These are phyloP conservation scores for Populus trichocarpa DNA, from an alignment of 441 rosid genomes.

Conservation along the genomic window DNA sequence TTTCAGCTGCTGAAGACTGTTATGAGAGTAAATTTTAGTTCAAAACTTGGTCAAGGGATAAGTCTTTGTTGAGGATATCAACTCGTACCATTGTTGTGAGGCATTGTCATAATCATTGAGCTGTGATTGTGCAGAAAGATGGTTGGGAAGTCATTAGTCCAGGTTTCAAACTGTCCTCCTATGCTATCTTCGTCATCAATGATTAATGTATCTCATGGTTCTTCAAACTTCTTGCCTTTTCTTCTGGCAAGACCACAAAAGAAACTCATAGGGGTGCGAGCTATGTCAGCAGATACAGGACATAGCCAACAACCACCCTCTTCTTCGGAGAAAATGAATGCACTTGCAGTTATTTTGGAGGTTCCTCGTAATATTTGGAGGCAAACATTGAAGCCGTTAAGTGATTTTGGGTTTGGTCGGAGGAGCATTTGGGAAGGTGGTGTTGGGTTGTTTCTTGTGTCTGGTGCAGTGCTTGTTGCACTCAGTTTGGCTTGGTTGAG, in stretches of 20 bases:
- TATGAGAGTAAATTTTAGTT: not conserved
- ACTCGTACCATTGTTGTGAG: not conserved
- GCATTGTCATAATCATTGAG: not conserved
- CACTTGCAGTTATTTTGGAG: conserved; percentile 62
- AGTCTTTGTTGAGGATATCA: not conserved
- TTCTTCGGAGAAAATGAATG: conserved; percentile 46
- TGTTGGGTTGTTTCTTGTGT: conserved; percentile 85
- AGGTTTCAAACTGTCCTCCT: conserved; percentile 44
- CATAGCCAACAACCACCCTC: conserved; percentile 47
- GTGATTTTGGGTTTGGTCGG: conserved; percentile 88
- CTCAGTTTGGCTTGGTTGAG: conserved; percentile 90
- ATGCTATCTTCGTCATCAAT: conserved; percentile 32
- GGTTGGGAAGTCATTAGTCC: conserved; percentile 52
- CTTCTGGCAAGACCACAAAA: conserved; percentile 51
- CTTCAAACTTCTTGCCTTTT: conserved; percentile 43
- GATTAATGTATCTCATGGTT: conserved; percentile 32
- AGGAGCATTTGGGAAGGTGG: conserved; percentile 98
- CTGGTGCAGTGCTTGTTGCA: conserved; percentile 75
- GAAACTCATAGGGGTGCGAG: conserved; percentile 35
- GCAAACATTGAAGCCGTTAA: conserved; percentile 69
- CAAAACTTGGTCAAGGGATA: conserved; percentile 5
- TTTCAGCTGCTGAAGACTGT: not conserved
- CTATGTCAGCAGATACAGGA: conserved; percentile 48
- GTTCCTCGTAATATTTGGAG: conserved; percentile 71
- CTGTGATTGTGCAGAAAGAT: conserved; percentile 29